These are phyloP conservation scores for Amphibolis antarctica DNA, from an alignment of 106 monocot species.

Conservation along the genomic window DNA sequence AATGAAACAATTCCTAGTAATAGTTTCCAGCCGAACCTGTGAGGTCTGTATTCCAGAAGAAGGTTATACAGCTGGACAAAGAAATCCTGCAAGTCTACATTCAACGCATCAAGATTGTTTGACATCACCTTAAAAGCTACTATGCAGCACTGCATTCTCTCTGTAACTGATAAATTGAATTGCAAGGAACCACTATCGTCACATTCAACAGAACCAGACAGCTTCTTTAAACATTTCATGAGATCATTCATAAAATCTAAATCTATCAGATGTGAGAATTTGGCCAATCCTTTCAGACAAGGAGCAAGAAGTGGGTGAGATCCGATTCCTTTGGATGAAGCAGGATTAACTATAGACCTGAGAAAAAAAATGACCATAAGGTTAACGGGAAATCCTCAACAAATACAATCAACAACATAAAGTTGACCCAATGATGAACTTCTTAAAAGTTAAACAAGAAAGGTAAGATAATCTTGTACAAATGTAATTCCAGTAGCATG, in stretches of 20 bases:
- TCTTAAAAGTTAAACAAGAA: not conserved
- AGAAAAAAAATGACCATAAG: not conserved
- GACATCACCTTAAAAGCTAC: conserved; percentile 92
- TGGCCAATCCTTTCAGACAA: conserved; percentile 78
- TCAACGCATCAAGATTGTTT: conserved; percentile 91
- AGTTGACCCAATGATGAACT: too few relatives aligned
- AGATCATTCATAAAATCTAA: conserved; percentile 86
- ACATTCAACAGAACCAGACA: conserved; percentile 39
- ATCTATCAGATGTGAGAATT: conserved; percentile 95
- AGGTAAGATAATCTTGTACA: not conserved
- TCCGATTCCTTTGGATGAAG: conserved; percentile 16
- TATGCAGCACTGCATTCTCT: conserved; percentile 89
- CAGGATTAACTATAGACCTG: not conserved
- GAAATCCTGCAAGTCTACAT: conserved; percentile 89
- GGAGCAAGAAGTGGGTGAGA: conserved; percentile 65
- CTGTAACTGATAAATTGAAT: conserved; percentile 52
- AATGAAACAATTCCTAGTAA: too few relatives aligned
- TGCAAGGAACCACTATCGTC: conserved; percentile 13
- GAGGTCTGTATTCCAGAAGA: conserved; percentile 75
- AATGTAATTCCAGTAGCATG: too few relatives aligned
- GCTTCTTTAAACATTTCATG: conserved; percentile 65
- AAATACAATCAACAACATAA: too few relatives aligned
- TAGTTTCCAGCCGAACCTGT: conserved; percentile 36
- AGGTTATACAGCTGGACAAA: conserved; percentile 87
- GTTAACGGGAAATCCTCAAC: too few relatives aligned